Percentiles rank a stretch among this genome's conserved stretches.
These are phyloP conservation scores for Aspergillus ochraceoroseus DNA, from an alignment of 2,329 filamentous ascomycete genomes.

Conservation along the genomic window DNA sequence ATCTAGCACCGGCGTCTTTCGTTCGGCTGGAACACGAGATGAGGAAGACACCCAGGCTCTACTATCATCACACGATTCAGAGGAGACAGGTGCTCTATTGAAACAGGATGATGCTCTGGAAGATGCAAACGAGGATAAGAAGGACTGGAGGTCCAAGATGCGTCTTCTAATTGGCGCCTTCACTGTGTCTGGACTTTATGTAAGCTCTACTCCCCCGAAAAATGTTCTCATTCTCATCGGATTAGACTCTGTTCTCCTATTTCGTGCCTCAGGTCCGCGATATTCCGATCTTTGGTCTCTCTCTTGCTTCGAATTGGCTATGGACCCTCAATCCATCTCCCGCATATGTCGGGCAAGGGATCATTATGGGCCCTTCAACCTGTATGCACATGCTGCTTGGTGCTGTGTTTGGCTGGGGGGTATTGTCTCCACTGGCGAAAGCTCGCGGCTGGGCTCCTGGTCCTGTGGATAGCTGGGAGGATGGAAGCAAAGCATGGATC, in stretches of 20 bases:
- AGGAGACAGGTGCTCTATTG: conserved; percentile 48
- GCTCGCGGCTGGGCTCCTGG: conserved; percentile 83
- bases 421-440: conserved; percentile 86
- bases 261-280: conserved; percentile 81
- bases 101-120: conserved; percentile 37
- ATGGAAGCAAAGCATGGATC: conserved; percentile 95
- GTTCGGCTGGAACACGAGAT: conserved; percentile 17
- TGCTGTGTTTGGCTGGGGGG: conserved; percentile 80
- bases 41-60: conserved; percentile 28
- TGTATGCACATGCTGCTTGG: conserved; percentile 94
- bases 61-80: conserved; percentile 33
- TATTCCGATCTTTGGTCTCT: conserved; percentile 76
- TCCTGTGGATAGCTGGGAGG: conserved; percentile 79
- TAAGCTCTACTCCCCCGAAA: conserved; percentile 26
- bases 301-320: conserved; percentile 73
- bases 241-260: conserved; percentile 75
- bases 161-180: conserved; percentile 57
- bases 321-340: conserved; percentile 96
- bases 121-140: conserved; percentile 36
- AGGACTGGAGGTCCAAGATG: conserved; percentile 60
- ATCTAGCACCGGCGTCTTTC: conserved; percentile 24
- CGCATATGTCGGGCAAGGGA: conserved; percentile 95
- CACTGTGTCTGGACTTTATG: conserved; percentile 53
- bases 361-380: conserved; percentile 96
- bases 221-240: conserved; percentile 17